phyloP scores from a whole-genome alignment of 164 flowering plant species.

The Akebia trifoliata region DNA sequence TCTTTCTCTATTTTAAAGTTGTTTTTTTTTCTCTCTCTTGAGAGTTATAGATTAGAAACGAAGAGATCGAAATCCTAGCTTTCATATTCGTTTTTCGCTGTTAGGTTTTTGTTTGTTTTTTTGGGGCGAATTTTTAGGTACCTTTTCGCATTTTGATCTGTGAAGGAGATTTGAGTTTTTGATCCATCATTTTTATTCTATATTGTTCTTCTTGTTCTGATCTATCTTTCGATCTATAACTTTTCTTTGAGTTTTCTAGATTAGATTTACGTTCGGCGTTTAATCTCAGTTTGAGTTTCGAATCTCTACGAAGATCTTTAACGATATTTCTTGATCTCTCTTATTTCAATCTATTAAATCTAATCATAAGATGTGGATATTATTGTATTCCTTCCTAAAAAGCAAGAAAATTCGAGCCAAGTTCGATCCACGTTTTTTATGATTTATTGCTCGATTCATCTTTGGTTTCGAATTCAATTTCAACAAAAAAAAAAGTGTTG shows the following conservation, averaged over 20 bases:
- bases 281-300: neutral
- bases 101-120: slow-evolving; percentile 16
- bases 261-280: slow-evolving; percentile 11
- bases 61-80: neutral
- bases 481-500: too few species aligned
- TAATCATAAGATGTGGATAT: slow-evolving; percentile 60
- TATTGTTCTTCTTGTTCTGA: neutral
- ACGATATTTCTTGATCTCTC: neutral
- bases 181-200: neutral
- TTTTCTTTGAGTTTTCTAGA: neutral
- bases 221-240: neutral
- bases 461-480: too few species aligned
- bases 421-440: too few species aligned
- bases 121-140: neutral
- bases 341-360: slow-evolving; percentile 32
- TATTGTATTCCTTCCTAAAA: slow-evolving; percentile 15
- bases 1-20: neutral
- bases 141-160: neutral
- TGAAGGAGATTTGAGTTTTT: too few species aligned
- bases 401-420: too few species aligned
- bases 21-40: neutral
- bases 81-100: neutral
- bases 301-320: too few species aligned
- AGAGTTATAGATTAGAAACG: neutral
- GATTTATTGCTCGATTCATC: too few species aligned